Conservation (phyloP, 352 stramenopile species). For the Globisporangium nagaii region DNA sequence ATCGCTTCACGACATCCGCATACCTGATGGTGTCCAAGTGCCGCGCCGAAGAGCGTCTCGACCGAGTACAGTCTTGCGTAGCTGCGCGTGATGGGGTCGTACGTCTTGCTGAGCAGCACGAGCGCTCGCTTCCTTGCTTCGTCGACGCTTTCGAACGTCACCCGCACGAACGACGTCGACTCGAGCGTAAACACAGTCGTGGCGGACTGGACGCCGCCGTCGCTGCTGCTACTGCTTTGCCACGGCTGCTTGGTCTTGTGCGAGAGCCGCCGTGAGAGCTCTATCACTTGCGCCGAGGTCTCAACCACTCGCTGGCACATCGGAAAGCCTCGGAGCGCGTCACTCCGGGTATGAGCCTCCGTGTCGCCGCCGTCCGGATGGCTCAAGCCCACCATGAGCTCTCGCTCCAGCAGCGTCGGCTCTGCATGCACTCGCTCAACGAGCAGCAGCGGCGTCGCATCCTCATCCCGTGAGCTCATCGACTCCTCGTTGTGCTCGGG, state of each 20-base stretch:
- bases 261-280: conserved; percentile 31
- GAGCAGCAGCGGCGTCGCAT: conserved; percentile 47
- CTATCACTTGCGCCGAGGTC: conserved; percentile 35
- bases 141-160: conserved; percentile 68
- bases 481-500: conserved; percentile 51
- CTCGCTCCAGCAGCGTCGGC: conserved; percentile 52
- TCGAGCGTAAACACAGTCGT: conserved; percentile 18
- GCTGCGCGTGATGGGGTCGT: conserved; percentile 47
- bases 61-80: conserved; percentile 61
- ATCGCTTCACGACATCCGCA: background rate
- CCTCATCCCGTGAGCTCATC: conserved; percentile 49
- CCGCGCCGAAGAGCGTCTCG: conserved; percentile 43
- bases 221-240: too few relatives aligned
- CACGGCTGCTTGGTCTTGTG: conserved; percentile 20
- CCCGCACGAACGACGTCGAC: conserved; percentile 47
- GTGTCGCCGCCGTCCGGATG: background rate
- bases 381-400: conserved; percentile 32
- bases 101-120: conserved; percentile 71
- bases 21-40: conserved; percentile 59
- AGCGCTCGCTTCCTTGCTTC: conserved; percentile 63
- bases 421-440: conserved; percentile 48
- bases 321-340: conserved; percentile 27
- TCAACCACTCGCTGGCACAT: conserved; percentile 29
- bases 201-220: background rate
- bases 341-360: conserved; percentile 20